A percentile compares a stretch with the other conserved stretches of the same genome.
Evolutionary conservation across 1,284 basidiomycete species (phyloP).

Genomic region (Caloboletus firmus): DNA sequence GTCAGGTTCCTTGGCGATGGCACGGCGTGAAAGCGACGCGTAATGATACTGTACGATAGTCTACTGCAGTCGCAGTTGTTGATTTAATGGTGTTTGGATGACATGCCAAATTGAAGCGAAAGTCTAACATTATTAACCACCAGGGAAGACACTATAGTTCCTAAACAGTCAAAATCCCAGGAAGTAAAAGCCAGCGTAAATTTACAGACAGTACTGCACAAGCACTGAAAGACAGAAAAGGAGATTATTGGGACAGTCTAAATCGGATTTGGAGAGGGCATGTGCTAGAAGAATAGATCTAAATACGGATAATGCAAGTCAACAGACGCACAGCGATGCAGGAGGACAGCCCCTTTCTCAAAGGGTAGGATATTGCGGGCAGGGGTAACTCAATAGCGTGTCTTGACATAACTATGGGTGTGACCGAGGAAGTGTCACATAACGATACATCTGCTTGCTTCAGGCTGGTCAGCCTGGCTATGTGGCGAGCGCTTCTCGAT

Average conservation of each 20-base stretch:
- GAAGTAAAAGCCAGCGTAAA: constrained; percentile 23
- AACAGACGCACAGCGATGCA: constrained; percentile 34
- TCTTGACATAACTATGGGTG: constrained; percentile 21
- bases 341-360: constrained; percentile 17
- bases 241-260: constrained; percentile 37
- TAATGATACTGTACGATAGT: not conserved
- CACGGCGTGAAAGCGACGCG: constrained; percentile 44
- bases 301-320: constrained; percentile 42
- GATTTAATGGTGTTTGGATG: not conserved
- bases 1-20: constrained; percentile 76
- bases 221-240: constrained; percentile 26
- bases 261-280: constrained; percentile 20
- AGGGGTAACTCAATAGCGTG: constrained; percentile 31
- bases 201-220: constrained; percentile 32
- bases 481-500: constrained; percentile 75
- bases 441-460: constrained; percentile 59
- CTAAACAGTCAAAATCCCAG: constrained; percentile 31
- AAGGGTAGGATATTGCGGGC: constrained; percentile 33
- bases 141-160: constrained; percentile 39
- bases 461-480: constrained; percentile 57
- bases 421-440: constrained; percentile 53
- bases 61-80: not conserved
- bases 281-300: constrained; percentile 24
- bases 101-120: not conserved
- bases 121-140: constrained; percentile 37